A percentile compares a stretch with the other conserved stretches of the same genome.
These are phyloP conservation scores for Stachybotrys chartarum DNA, from an alignment of 2,329 filamentous ascomycete species.

Conservation along the genomic window DNA sequence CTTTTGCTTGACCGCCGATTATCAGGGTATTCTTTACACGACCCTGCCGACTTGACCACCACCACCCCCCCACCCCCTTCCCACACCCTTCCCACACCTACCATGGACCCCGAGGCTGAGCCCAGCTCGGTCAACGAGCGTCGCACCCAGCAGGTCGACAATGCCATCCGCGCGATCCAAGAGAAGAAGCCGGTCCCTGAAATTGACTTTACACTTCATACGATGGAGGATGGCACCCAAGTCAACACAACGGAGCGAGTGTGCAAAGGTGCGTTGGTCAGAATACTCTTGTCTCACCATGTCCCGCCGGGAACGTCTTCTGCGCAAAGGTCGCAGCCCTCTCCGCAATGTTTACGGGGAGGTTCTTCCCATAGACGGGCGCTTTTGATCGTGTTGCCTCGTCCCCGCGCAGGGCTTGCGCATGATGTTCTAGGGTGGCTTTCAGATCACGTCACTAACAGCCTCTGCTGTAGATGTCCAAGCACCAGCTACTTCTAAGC, in stretches of 20 bases:
- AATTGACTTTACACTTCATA: conserved; percentile 97
- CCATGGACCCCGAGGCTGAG: conserved; percentile 44
- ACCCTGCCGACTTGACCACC: conserved; percentile 2
- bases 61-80: conserved; percentile 1
- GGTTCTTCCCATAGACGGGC: no score
- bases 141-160: conserved; percentile 65
- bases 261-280: conserved; percentile 73
- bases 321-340: no score
- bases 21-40: neutral
- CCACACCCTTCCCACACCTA: conserved; percentile 16
- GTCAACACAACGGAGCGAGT: conserved; percentile 94
- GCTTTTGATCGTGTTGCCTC: no score
- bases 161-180: conserved; percentile 83
- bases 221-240: conserved; percentile 94
- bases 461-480: conserved; percentile 70
- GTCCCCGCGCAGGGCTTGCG: no score
- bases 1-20: neutral
- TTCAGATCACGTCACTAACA: neutral
- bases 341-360: no score
- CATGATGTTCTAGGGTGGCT: no score
- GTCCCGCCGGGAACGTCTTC: neutral
- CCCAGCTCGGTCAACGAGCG: conserved; percentile 32
- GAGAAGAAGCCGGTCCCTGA: conserved; percentile 94
- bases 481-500: conserved; percentile 88
- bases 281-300: conserved; percentile 4